Evolutionary conservation across 2,329 filamentous ascomycete genomes (phyloP).

Genomic region (Colletotrichum cereale): DNA sequence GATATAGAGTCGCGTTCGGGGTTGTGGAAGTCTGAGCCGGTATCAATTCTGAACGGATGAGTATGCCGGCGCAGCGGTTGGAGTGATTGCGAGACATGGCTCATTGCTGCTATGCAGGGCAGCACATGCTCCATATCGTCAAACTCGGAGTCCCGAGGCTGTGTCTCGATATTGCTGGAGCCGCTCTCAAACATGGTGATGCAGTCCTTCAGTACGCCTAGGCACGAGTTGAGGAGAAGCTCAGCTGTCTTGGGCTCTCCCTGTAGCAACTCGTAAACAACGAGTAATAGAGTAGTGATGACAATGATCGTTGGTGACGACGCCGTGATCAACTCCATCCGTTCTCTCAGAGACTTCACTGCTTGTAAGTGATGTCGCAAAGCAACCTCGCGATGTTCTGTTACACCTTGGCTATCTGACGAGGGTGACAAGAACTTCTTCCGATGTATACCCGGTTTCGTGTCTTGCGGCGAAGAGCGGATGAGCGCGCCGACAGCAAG

Average conservation of each 20-base stretch:
- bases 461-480: constrained; percentile 3
- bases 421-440: not conserved
- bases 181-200: constrained; percentile 18
- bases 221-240: constrained; percentile 31
- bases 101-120: constrained; percentile 40
- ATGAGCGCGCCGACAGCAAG: constrained; percentile 29
- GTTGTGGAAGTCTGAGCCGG: constrained; percentile 20
- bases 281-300: constrained; percentile 37
- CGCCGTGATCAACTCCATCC: not conserved
- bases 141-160: constrained; percentile 20
- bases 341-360: constrained; percentile 24
- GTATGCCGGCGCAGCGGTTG: constrained; percentile 23
- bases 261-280: constrained; percentile 40
- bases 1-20: constrained; percentile 16
- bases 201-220: constrained; percentile 26
- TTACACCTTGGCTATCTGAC: not conserved
- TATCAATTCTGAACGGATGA: constrained; percentile 31
- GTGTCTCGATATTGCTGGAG: not conserved
- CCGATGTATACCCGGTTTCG: not conserved
- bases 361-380: constrained; percentile 27
- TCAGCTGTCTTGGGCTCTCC: constrained; percentile 33
- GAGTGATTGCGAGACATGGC: constrained; percentile 33
- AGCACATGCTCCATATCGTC: constrained; percentile 40
- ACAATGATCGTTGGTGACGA: constrained; percentile 32
- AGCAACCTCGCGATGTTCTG: constrained; percentile 24